phyloP scores from a whole-genome alignment of 768 basidiomycete species.

The Dentipellis fragilis region DNA sequence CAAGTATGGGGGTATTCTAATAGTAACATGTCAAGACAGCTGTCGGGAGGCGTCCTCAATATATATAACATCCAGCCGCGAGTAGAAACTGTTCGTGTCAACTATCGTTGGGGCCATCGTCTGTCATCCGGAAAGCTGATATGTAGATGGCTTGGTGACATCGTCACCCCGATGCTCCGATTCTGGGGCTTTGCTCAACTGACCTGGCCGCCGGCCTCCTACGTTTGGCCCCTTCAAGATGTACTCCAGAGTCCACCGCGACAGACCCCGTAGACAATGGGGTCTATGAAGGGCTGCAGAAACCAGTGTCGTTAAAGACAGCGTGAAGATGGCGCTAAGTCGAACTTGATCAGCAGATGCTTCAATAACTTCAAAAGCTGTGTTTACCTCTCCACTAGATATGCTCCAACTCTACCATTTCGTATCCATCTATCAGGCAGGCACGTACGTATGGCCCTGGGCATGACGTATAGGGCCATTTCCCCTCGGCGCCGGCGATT shows the following conservation, averaged over 20 bases:
- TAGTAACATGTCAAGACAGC: too few species aligned
- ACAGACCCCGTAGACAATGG: conserved; percentile 59
- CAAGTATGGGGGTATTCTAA: not conserved
- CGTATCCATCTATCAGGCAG: conserved; percentile 47
- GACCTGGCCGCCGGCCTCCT: conserved; percentile 26
- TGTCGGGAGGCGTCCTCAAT: too few species aligned
- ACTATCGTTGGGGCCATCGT: too few species aligned
- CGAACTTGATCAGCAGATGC: not conserved
- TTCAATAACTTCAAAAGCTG: not conserved
- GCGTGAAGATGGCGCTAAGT: conserved; percentile 44
- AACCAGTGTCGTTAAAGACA: conserved; percentile 57
- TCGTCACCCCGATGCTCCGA: not conserved
- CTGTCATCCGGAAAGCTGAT: too few species aligned
- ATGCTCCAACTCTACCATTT: conserved; percentile 30
- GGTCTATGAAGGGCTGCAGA: conserved; percentile 55
- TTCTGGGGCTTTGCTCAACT: not conserved
- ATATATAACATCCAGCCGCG: too few species aligned
- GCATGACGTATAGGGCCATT: conserved; percentile 72
- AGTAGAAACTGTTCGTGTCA: too few species aligned
- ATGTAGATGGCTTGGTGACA: not conserved
- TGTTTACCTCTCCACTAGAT: conserved; percentile 45
- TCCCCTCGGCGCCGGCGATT: conserved; percentile 63
- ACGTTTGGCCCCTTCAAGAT: conserved; percentile 51
- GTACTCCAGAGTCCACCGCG: conserved; percentile 62
- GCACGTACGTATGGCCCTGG: conserved; percentile 54